phyloP scores from a whole-genome alignment of 176 grass and related monocot genomes.

The Carex kokanica region DNA sequence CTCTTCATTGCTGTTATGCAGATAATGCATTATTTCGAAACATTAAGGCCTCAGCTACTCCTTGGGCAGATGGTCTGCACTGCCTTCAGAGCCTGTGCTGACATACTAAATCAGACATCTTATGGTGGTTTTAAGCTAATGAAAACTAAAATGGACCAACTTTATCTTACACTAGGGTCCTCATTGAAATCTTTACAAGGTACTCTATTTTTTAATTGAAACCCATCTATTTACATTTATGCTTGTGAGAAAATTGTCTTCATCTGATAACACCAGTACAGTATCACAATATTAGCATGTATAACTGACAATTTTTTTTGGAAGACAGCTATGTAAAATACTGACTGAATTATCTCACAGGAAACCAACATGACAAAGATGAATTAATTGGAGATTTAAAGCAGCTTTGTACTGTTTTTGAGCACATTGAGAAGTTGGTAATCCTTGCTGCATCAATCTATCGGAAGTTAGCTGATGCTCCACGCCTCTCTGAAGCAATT shows the following conservation, averaged over 20 bases:
- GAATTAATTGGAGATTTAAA: constrained; percentile 82
- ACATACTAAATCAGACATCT: constrained; percentile 65
- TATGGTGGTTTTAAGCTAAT: constrained; percentile 78
- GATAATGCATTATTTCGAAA: constrained; percentile 98
- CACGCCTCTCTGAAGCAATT: constrained; percentile 62
- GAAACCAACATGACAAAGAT: constrained; percentile 41
- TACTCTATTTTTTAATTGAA: constrained; percentile 22
- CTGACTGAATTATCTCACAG: constrained; percentile 43
- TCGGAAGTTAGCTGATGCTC: constrained; percentile 62
- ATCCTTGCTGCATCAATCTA: constrained; percentile 79
- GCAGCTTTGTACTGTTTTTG: constrained; percentile 72
- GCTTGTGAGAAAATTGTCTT: background rate
- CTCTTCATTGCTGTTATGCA: constrained; percentile 22
- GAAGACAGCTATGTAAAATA: constrained; percentile 15
- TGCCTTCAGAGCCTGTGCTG: constrained; percentile 81
- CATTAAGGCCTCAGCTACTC: constrained; percentile 78
- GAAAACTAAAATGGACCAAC: constrained; percentile 84
- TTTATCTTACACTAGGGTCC: constrained; percentile 77
- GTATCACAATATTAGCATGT: background rate
- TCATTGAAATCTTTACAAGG: constrained; percentile 76
- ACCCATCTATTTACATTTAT: background rate
- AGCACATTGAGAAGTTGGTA: constrained; percentile 87
- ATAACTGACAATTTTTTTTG: background rate
- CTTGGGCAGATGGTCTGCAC: constrained; percentile 94
- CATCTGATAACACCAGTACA: background rate